Evolutionary conservation across 1,284 basidiomycete genomes (phyloP).

Genomic region (Heterobasidion irregulare): DNA sequence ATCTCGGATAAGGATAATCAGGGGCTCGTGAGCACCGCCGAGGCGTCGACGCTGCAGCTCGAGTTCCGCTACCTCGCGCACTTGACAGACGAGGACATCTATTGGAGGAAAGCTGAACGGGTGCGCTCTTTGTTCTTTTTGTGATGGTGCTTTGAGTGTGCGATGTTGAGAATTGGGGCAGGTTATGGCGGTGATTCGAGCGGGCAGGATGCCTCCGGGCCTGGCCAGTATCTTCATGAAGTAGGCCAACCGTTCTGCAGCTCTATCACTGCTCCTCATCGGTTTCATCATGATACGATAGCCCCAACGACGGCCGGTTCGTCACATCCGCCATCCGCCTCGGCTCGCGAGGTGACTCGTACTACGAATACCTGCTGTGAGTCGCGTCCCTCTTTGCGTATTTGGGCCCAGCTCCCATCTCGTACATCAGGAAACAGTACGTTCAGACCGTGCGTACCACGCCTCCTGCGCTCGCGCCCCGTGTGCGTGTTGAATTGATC

Average conservation of each 20-base stretch:
- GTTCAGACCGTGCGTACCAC: conserved; percentile 56
- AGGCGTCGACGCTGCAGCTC: conserved; percentile 78
- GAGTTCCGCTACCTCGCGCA: conserved; percentile 88
- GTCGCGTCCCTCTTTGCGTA: conserved; percentile 17
- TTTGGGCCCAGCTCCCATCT: background rate
- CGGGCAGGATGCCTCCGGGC: conserved; percentile 57
- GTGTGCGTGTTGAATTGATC: no score
- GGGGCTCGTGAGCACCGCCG: conserved; percentile 74
- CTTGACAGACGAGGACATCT: conserved; percentile 68
- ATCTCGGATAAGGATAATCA: conserved; percentile 59
- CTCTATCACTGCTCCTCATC: background rate
- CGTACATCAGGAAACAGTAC: conserved; percentile 59
- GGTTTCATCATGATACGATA: conserved; percentile 17
- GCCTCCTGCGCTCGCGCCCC: background rate
- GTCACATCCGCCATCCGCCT: conserved; percentile 75
- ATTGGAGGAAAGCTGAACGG: conserved; percentile 79
- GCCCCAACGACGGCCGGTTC: conserved; percentile 63
- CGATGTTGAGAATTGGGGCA: conserved; percentile 18
- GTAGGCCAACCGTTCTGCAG: conserved; percentile 29
- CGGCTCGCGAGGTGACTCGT: conserved; percentile 91
- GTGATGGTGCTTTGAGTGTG: background rate
- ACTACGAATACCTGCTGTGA: conserved; percentile 87
- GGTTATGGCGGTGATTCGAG: conserved; percentile 69
- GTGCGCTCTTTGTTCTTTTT: conserved; percentile 27
- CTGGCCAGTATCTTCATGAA: conserved; percentile 82